These are phyloP conservation scores for Coemansia javaensis DNA, from an alignment of 192 early-diverging fungal species.

Conservation along the genomic window DNA sequence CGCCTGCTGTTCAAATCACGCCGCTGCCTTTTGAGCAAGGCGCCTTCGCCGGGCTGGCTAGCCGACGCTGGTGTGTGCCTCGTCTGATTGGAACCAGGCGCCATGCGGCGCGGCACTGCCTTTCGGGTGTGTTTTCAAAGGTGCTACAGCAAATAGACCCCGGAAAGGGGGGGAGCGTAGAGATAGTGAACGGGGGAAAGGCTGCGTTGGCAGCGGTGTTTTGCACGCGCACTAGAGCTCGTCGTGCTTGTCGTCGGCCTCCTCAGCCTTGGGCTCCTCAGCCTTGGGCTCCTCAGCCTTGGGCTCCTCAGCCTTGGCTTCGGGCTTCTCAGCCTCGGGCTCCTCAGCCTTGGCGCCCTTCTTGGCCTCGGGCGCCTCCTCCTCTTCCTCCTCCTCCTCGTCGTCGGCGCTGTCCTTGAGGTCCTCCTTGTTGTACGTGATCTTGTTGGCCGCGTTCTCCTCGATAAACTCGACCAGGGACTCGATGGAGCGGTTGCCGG, in stretches of 20 bases:
- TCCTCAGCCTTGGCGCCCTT: constrained; percentile 10
- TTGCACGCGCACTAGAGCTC: too few relatives aligned
- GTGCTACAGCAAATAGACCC: background rate
- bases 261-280: background rate
- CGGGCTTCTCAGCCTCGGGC: constrained; percentile 6
- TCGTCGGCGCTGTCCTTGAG: constrained; percentile 31
- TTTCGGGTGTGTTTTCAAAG: too few relatives aligned
- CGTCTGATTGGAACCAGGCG: too few relatives aligned
- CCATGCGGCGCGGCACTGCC: too few relatives aligned
- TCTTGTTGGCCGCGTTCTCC: constrained; percentile 62
- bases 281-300: background rate
- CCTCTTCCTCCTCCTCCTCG: constrained; percentile 20
- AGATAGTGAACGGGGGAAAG: too few relatives aligned
- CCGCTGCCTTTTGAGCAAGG: too few relatives aligned
- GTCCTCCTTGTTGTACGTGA: constrained; percentile 34
- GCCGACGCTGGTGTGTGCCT: too few relatives aligned
- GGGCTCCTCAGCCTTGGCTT: constrained; percentile 1
- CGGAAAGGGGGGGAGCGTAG: too few relatives aligned
- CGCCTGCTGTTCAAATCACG: too few relatives aligned
- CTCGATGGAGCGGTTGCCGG: constrained; percentile 76
- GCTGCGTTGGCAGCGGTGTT: too few relatives aligned
- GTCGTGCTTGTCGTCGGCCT: constrained; percentile 1
- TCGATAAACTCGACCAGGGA: constrained; percentile 73
- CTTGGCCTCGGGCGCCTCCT: constrained; percentile 16
- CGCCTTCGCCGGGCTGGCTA: too few relatives aligned